Conservation (phyloP, 345 rosid species). For the Punica granatum region DNA sequence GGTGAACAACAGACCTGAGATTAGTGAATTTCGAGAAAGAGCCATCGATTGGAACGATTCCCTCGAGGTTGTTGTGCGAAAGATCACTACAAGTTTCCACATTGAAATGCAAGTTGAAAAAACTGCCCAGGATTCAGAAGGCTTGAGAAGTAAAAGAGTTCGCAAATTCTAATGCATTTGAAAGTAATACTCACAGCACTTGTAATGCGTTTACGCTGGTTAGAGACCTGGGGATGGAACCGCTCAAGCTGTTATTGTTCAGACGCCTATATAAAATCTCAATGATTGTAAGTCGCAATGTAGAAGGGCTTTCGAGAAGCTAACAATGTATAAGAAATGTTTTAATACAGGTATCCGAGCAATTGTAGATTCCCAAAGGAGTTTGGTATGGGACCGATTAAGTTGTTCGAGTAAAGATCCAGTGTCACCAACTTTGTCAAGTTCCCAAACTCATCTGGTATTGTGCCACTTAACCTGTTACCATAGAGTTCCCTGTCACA, state of each 20-base stretch:
- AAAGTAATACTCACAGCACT: conserved; percentile 12
- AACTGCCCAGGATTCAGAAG: no score
- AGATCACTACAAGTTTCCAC: conserved; percentile 57
- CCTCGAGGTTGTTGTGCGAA: conserved; percentile 53
- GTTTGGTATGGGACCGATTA: conserved; percentile 9
- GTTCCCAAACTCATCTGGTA: conserved; percentile 18
- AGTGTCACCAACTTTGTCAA: conserved; percentile 13
- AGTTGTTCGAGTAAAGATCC: conserved; percentile 17
- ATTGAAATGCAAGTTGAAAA: not conserved
- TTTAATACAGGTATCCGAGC: conserved; percentile 12
- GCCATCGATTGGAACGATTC: conserved; percentile 63
- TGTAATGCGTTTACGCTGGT: conserved; percentile 6
- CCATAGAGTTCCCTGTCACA: conserved; percentile 19
- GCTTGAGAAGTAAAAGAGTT: no score
- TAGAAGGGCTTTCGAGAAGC: not conserved
- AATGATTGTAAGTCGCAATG: not conserved
- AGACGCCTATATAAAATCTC: conserved; percentile 9
- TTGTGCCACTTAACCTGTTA: conserved; percentile 15
- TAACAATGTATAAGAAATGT: not conserved
- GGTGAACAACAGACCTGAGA: conserved; percentile 43
- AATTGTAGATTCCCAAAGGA: conserved; percentile 12
- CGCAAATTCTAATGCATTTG: not conserved
- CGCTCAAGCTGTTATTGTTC: conserved; percentile 14
- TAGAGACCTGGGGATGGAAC: conserved; percentile 9
- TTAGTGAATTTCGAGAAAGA: conserved; percentile 70